Conservation (phyloP, 1,284 basidiomycete species). For the Tilletia setariae region DNA sequence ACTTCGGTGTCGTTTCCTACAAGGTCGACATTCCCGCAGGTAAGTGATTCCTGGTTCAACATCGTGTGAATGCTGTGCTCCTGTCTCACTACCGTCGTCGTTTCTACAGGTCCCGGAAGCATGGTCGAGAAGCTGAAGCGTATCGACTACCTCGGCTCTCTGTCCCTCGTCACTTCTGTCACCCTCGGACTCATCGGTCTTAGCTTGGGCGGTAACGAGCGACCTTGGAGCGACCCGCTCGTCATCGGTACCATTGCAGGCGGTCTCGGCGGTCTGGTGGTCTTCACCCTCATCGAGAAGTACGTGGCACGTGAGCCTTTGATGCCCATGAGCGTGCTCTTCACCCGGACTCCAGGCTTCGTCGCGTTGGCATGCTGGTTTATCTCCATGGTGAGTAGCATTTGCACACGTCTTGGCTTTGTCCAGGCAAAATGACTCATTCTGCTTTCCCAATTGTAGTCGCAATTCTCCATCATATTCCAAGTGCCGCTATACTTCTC, state of each 20-base stretch:
- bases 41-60: conserved; percentile 1
- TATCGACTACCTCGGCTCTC: conserved; percentile 54
- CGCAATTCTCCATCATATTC: conserved; percentile 55
- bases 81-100: background rate
- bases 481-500: conserved; percentile 55
- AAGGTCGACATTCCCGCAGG: conserved; percentile 56
- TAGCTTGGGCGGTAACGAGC: conserved; percentile 51
- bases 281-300: conserved; percentile 58
- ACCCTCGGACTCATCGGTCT: conserved; percentile 53
- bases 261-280: conserved; percentile 62
- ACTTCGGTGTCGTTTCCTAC: conserved; percentile 54
- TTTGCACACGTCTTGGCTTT: background rate
- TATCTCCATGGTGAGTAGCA: conserved; percentile 46
- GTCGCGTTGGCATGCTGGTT: conserved; percentile 55
- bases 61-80: background rate
- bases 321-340: conserved; percentile 54
- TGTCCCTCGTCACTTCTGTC: conserved; percentile 54
- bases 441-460: background rate
- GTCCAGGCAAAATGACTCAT: background rate
- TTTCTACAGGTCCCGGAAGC: conserved; percentile 46
- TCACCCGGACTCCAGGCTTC: conserved; percentile 54
- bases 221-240: conserved; percentile 42
- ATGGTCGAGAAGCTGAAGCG: conserved; percentile 56
- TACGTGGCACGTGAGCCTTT: conserved; percentile 56
- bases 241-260: conserved; percentile 42